Evolutionary conservation across 169 alveolate species (phyloP).

Genomic region (Blepharisma undulans): DNA sequence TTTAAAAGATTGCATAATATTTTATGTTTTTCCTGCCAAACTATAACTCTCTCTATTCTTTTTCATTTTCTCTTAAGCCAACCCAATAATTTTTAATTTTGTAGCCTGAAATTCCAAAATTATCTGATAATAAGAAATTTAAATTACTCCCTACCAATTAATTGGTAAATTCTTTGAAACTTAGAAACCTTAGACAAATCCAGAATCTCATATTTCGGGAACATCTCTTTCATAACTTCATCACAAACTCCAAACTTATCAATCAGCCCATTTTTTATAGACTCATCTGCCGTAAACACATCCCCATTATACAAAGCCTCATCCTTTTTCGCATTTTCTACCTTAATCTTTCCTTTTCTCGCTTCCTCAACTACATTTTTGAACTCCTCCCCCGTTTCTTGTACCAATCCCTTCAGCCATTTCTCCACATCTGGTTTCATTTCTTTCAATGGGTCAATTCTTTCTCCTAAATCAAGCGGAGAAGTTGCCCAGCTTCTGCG

Average conservation of each 20-base stretch:
- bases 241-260: slow-evolving; percentile 39
- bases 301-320: slow-evolving; percentile 41
- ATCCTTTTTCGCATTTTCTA: neutral
- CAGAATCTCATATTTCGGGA: slow-evolving; percentile 18
- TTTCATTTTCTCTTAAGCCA: too few relatives aligned
- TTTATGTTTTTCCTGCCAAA: too few relatives aligned
- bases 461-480: neutral
- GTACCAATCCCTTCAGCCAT: neutral
- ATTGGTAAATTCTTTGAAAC: neutral
- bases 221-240: slow-evolving; percentile 31
- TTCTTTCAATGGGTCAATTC: slow-evolving; percentile 34
- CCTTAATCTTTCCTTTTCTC: slow-evolving; percentile 21
- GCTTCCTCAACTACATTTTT: neutral
- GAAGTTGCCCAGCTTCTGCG: slow-evolving; percentile 30
- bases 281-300: slow-evolving; percentile 35
- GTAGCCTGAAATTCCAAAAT: neutral
- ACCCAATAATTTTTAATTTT: neutral
- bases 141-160: neutral
- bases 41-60: too few relatives aligned
- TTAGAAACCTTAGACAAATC: slow-evolving; percentile 33
- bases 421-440: neutral
- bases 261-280: slow-evolving; percentile 32
- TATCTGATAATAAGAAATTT: neutral
- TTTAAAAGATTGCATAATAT: too few relatives aligned
- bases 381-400: slow-evolving; percentile 24